Evolutionary conservation across 805 yeast genomes (phyloP), one percentile per base, ranked within the genome.

Genomic region (Hanseniaspora osmophila): DNA sequence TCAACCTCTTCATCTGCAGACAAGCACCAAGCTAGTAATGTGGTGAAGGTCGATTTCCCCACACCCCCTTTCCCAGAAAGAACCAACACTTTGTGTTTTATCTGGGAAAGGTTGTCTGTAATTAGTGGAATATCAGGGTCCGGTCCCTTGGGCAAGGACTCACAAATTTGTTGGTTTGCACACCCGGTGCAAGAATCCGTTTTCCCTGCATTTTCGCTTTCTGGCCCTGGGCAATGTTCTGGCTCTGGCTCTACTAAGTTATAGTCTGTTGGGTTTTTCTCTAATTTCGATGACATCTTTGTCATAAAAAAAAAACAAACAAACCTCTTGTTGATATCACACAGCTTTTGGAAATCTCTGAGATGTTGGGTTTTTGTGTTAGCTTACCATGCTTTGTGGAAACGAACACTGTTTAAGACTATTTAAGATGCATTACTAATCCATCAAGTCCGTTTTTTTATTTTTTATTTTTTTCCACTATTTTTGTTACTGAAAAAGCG

Each of bases 161-260:
- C 81, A 65, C 99, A 92, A 4, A 90, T 83, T 40, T 72, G 77
- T 62, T 92, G 87, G 64, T 92, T 92, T 13, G 96, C 94, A 66
- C 99, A 92, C 10, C 96, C 96, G 9, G 67, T 73, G 59, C 99
- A 92, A 11, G 97, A 95, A 57, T 85, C 95, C 2, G 85, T 88
- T 54, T 82, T 77, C 7, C 99, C 99, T 2, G 99, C 98, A 44
- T 66, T 64, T 53, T 87, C 96, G 2, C 94, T 81, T 58, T 90
- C 96, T 1, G 97, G 95, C 1, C 98, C 99, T 0, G 98, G 98
- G 66, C 99, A 92, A 62, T 92, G 97, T 58, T 87, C 96, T 1
- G 98, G 97, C 56, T 82, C 94, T 29, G 30, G 13, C 22, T 41
- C 17, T 18, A 27, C 27, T 32, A 29, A n/a, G 40, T 22, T 32